These are phyloP conservation scores for Kodamaea kaohsiungensis DNA, from an alignment of 805 yeast species.

Conservation along the genomic window DNA sequence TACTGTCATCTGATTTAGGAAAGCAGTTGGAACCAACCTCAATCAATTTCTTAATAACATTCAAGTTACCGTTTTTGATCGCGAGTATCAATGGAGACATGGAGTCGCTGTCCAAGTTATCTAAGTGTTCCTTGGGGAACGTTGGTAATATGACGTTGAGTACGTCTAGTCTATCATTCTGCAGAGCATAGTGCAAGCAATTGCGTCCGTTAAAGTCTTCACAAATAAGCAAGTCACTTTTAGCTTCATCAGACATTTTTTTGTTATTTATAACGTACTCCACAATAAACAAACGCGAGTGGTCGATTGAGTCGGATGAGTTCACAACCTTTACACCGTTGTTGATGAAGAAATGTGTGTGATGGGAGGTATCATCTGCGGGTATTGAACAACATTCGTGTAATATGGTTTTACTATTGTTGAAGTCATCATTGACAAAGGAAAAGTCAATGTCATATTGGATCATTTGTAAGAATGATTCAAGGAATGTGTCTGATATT, in stretches of 20 bases:
- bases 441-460: slow-evolving; percentile 56
- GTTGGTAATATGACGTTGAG: slow-evolving; percentile 42
- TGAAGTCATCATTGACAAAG: slow-evolving; percentile 62
- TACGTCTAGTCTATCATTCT: slow-evolving; percentile 48
- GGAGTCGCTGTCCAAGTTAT: slow-evolving; percentile 66
- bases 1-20: slow-evolving; percentile 48
- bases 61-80: slow-evolving; percentile 65
- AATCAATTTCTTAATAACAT: slow-evolving; percentile 32
- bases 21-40: slow-evolving; percentile 36
- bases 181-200: slow-evolving; percentile 85
- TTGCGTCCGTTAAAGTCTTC: slow-evolving; percentile 74
- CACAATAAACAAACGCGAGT: slow-evolving; percentile 39
- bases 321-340: slow-evolving; percentile 44
- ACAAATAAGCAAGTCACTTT: slow-evolving; percentile 26
- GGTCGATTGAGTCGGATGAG: slow-evolving; percentile 38
- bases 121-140: slow-evolving; percentile 40
- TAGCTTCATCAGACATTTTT: slow-evolving; percentile 13
- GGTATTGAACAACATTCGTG: slow-evolving; percentile 63
- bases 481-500: slow-evolving; percentile 62
- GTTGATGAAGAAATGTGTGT: slow-evolving; percentile 37
- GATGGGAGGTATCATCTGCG: slow-evolving; percentile 33
- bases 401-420: slow-evolving; percentile 61
- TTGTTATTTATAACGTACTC: slow-evolving; percentile 29
- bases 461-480: slow-evolving; percentile 47
- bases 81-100: slow-evolving; percentile 83